Base-by-base conservation (phyloP, 306 rosid species). In the Alnus glutinosa region DNA sequence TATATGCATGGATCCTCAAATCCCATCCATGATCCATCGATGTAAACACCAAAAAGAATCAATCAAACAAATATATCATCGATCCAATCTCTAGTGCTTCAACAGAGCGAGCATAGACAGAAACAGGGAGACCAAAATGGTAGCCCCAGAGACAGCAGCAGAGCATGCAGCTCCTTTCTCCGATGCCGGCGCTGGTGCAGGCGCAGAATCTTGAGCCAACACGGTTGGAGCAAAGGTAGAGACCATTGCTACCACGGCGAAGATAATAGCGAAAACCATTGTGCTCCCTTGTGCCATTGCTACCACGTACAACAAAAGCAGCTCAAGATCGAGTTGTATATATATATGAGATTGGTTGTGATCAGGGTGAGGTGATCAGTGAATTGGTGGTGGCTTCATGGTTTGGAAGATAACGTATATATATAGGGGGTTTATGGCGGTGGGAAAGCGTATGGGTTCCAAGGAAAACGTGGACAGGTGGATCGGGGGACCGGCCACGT, bases 51-150 rank as follows among this genome's bases (percentile, higher is more conserved):
- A 5, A 4, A 30, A 62, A 32, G 30, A 2, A 62, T 62, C 30
- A 32, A 28, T 12, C 77, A 0, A 61, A 4, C 39, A 32, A 13
- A 73, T 23, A 23, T 23, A 23, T 23, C 28, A 23, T 23, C 28
- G 47, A 73, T 34, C 37, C 44, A 0, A 12, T 15, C 28, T 74
- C 11, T 18, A 67, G 30, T 80, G 80, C 83, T 79, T 84, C 46
- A 77, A 82, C 36, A 80, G 57, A 9, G 85, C 83, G 0, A 80
- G 57, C 57, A 82, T 34, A 50, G 88, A 83, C 5, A 83, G 7
- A 46, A 78, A 71, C 67, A 77, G 15, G 15, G 87, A 89, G 59
- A 79, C 81, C 50, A 61, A 83, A 16, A 88, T 39, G 77, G 85
- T 8, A 2, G 84, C 77, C n/a, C 84, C 73, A 0, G 92, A 91